Evolutionary conservation across 2,329 filamentous ascomycete species (phyloP), one percentile per base, ranked within the genome.

Genomic region (Madurella fahalii): DNA sequence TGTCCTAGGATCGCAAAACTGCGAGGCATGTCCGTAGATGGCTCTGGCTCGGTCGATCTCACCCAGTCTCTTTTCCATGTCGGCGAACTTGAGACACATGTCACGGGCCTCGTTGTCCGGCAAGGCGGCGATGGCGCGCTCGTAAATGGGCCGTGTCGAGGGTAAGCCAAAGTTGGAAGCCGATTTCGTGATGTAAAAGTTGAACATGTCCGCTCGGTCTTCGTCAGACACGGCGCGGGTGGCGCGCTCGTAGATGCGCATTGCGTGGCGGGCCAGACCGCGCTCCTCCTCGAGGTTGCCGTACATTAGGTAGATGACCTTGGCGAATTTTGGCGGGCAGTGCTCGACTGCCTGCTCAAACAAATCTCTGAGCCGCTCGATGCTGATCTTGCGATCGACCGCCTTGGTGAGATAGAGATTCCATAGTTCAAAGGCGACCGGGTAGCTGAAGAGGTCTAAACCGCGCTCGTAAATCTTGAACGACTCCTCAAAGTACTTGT

Each of bases 171-270:
- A 99, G 72, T 99, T 99, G 17, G 91, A 95, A 1, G 94, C 94
- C 0, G 92, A 96, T 71, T 99, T 97, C 55, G 93, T 97, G 68
- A 99, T 96, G 76, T 99, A 99, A 69, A 97, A 96, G 71, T 96
- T 94, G 77, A 96, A 99, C 92, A 99, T 96, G 65, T 96, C 91
- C 57, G 92, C 86, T 50, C 91, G 82, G 70, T 99, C 93, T 66
- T 96, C 93, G 66, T 99, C 94, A 13, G 90, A 87, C 3, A 99
- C 95, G 12, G 93, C 92, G 32, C 94, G 85, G 5, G 94, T 99
- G 8, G 94, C 94, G 55, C 94, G 87, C 74, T 99, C 95, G 72
- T 99, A 99, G 63, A 99, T 99, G 56, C 94, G 88, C 94, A 99
- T 99, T 2, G 95, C 95, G 69, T 97, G 93, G 47, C 95, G 83